Percentiles rank a stretch among this genome's conserved stretches.
These are phyloP conservation scores for Vishniacozyma victoriae DNA, from an alignment of 768 basidiomycete genomes.

Conservation along the genomic window DNA sequence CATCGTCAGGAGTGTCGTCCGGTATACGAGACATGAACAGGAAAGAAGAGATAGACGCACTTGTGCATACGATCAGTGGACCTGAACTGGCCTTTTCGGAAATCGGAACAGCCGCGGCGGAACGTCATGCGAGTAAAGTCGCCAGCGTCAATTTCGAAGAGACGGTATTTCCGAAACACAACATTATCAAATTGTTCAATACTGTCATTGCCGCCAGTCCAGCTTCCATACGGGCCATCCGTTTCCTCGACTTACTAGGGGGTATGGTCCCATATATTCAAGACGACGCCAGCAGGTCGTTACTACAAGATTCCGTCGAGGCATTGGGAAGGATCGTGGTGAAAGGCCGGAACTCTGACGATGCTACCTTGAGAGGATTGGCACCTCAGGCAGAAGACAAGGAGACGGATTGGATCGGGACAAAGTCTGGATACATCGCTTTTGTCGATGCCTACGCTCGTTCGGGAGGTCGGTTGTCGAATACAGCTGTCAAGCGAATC, in stretches of 20 bases:
- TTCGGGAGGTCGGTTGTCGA: constrained; percentile 24
- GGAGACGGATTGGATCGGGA: constrained; percentile 21
- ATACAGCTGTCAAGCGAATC: constrained; percentile 13
- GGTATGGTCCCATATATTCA: constrained; percentile 22
- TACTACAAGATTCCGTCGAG: constrained; percentile 26
- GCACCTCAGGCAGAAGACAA: constrained; percentile 12
- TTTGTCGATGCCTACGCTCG: constrained; percentile 28
- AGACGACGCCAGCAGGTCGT: constrained; percentile 9
- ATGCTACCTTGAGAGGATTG: constrained; percentile 20
- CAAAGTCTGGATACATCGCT: constrained; percentile 22
- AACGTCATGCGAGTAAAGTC: constrained; percentile 26
- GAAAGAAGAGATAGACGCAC: constrained; percentile 29
- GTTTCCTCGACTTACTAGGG: constrained; percentile 21
- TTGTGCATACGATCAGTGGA: constrained; percentile 32
- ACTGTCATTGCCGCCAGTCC: constrained; percentile 42
- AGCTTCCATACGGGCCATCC: constrained; percentile 9
- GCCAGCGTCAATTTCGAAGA: constrained; percentile 20
- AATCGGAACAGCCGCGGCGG: constrained; percentile 21
- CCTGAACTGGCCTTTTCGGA: constrained; percentile 35
- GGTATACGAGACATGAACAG: constrained; percentile 31
- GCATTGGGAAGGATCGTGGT: constrained; percentile 26
- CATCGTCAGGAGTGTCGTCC: constrained; percentile 21
- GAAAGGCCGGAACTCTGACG: constrained; percentile 17
- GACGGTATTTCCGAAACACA: constrained; percentile 22
- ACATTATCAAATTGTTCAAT: constrained; percentile 32